A percentile compares a stretch with the other conserved stretches of the same genome.
phyloP scores from a whole-genome alignment of 2,329 filamentous ascomycete species.

The Apiospora pterosperma region DNA sequence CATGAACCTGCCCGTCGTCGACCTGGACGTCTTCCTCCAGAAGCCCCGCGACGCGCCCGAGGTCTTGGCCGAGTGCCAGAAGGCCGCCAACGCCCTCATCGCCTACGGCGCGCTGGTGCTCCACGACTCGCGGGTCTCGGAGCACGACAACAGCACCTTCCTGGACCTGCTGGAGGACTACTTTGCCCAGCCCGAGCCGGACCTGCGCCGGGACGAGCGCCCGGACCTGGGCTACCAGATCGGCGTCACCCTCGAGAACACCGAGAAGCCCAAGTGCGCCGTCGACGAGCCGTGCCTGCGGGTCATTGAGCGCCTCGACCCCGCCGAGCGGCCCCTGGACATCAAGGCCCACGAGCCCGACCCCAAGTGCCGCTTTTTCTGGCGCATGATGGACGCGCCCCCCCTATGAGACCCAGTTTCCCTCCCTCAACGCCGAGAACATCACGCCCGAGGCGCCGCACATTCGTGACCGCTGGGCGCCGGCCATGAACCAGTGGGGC shows the following conservation, averaged over 20 bases:
- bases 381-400: constrained; percentile 53
- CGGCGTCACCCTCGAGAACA: constrained; percentile 60
- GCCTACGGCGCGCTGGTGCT: constrained; percentile 58
- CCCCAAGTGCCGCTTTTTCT: constrained; percentile 62
- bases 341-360: constrained; percentile 54
- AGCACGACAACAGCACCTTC: constrained; percentile 52
- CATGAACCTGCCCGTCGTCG: constrained; percentile 59
- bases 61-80: constrained; percentile 48
- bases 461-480: constrained; percentile 49
- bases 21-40: constrained; percentile 55
- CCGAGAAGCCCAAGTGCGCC: constrained; percentile 61
- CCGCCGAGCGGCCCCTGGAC: constrained; percentile 54
- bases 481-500: constrained; percentile 56
- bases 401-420: constrained; percentile 54
- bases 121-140: constrained; percentile 56
- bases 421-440: constrained; percentile 52
- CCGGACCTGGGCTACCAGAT: constrained; percentile 59
- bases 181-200: constrained; percentile 52
- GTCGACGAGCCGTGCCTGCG: constrained; percentile 58
- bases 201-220: constrained; percentile 48
- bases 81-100: constrained; percentile 54
- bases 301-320: constrained; percentile 52
- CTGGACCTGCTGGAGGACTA: constrained; percentile 63
- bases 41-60: constrained; percentile 37
- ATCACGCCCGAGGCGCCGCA: constrained; percentile 47